Conservation (phyloP, 768 basidiomycete species). For the Coprinopsis marcescibilis region DNA sequence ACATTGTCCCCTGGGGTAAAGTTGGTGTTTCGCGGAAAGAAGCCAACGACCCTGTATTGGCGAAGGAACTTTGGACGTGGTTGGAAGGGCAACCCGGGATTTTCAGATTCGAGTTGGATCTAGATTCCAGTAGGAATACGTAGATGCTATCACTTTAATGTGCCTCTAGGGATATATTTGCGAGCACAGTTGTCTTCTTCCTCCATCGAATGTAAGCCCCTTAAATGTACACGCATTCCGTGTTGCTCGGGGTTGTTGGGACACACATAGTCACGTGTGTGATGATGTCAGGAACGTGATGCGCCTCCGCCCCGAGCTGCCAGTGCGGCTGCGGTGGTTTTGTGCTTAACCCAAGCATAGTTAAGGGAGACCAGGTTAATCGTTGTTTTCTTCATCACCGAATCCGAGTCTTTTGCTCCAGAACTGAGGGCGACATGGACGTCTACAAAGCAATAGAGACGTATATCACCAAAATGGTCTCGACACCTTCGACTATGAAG, state of each 20-base stretch:
- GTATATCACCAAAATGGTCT: constrained; percentile 86
- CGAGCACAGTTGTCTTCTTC: too few species aligned
- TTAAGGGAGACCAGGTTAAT: too few species aligned
- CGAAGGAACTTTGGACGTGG: constrained; percentile 37
- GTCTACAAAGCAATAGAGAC: constrained; percentile 92
- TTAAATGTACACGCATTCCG: too few species aligned
- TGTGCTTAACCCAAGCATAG: background rate
- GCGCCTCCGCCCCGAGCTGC: background rate
- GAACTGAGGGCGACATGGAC: constrained; percentile 79
- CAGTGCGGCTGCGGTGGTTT: background rate
- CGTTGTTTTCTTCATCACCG: too few species aligned
- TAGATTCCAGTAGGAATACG: too few species aligned
- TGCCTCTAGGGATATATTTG: too few species aligned
- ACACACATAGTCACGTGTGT: background rate
- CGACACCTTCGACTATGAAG: constrained; percentile 86
- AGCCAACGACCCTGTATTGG: constrained; percentile 28
- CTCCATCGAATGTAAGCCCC: too few species aligned
- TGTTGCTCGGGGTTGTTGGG: too few species aligned
- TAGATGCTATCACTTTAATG: too few species aligned
- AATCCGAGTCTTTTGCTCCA: too few species aligned
- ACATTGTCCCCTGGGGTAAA: constrained; percentile 43
- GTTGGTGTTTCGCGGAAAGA: constrained; percentile 25
- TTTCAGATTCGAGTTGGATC: too few species aligned
- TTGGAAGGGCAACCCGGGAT: constrained; percentile 46
- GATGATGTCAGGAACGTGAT: constrained; percentile 1